Evolutionary conservation across 305 asterid species (phyloP), one percentile per base, ranked within the genome.

Genomic region (Galium porrigens): DNA sequence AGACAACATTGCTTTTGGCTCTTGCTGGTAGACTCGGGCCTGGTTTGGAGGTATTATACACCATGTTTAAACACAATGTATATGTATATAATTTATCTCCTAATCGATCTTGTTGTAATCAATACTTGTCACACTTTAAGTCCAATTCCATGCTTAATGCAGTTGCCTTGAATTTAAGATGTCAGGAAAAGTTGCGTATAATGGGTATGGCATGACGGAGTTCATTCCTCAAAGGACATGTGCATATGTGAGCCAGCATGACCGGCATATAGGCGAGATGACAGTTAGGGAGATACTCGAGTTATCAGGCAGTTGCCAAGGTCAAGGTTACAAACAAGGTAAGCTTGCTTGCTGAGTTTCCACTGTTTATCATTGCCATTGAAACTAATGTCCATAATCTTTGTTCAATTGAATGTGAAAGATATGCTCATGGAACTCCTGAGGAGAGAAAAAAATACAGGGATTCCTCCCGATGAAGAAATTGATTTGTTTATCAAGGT

Each of bases 391-490:
- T 46, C 6, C 49, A 58, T 63, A 12, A 70, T 55, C 14, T 42
- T 17, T 32, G 22, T 36, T 30, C 56, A 17, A 18, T 20, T 46
- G 5, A 36, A 66, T 67, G 61, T 79, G 77, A 78, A 86, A 74
- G 98, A 88, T 74, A 85, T 91, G 96, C 95, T 91, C 71, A 73
- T 85, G 84, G 98, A 90, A 77, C 94, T 90, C 70, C 74, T 84
- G 51, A 83, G 96, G 77, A 85, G 95, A 73, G 97, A 90, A 80
- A 90, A 90, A 77, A 61, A 80, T 63, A 79, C 94, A 66, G 90
- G 90, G 66, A 79, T 80, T 52, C 80, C 77, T 67, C 97, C 97
- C 32, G 97, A 90, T 74, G 94, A 84, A 77, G 97, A 90, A 83
- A 91, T 90, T 63, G 97, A 90, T 72, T 77, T 88, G 59, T 85